Percentiles rank a stretch among this genome's conserved stretches.
Evolutionary conservation across 164 flowering plant genomes (phyloP).

Genomic region (Dillenia suffruticosa): DNA sequence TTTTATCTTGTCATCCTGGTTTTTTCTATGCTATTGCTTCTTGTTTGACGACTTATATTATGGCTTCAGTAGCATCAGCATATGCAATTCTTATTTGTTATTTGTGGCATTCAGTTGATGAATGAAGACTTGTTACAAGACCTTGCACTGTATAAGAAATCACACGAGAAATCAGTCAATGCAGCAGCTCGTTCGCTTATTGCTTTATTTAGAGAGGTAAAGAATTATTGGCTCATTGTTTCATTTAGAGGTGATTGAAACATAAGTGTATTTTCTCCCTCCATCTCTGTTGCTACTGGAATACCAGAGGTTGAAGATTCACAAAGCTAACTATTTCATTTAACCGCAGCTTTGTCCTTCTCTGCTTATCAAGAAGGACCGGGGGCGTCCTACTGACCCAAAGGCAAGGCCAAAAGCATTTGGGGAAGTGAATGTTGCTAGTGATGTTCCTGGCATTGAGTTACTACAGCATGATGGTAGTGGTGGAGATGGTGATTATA

Average conservation of each 20-base stretch:
- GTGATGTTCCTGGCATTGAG: slow-evolving; percentile 70
- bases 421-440: slow-evolving; percentile 69
- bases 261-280: background rate
- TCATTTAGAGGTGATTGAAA: too few species aligned
- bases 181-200: slow-evolving; percentile 83
- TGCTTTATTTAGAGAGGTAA: slow-evolving; percentile 75
- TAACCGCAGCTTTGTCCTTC: slow-evolving; percentile 75
- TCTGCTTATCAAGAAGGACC: slow-evolving; percentile 77
- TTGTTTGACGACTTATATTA: background rate
- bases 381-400: slow-evolving; percentile 78
- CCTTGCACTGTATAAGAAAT: slow-evolving; percentile 81
- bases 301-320: too few species aligned
- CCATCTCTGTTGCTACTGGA: background rate
- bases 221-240: too few species aligned
- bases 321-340: slow-evolving; percentile 6
- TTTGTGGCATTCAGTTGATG: slow-evolving; percentile 58
- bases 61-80: too few species aligned
- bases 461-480: slow-evolving; percentile 37
- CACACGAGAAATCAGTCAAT: slow-evolving; percentile 88
- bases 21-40: background rate
- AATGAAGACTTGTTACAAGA: slow-evolving; percentile 95
- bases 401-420: slow-evolving; percentile 84
- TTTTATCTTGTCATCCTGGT: background rate
- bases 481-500: slow-evolving; percentile 14
- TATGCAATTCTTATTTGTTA: background rate